These are phyloP conservation scores for Otatea glauca DNA, from an alignment of 176 grass and related monocot species.

Conservation along the genomic window DNA sequence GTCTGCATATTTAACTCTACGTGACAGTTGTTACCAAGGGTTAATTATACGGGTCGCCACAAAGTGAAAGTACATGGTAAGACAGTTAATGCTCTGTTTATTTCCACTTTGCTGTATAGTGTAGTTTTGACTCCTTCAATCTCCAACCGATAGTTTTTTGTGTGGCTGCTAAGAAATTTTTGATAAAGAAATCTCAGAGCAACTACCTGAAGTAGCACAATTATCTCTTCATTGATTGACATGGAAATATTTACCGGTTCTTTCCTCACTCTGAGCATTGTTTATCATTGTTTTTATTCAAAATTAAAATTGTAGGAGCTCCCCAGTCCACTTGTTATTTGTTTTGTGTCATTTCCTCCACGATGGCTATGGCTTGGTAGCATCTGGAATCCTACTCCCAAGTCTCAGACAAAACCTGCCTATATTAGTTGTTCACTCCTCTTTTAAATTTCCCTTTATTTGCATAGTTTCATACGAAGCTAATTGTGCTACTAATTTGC, in stretches of 20 bases:
- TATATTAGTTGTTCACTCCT: constrained; percentile 21
- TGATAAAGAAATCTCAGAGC: constrained; percentile 1
- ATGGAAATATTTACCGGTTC: not conserved
- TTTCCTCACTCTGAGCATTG: not conserved
- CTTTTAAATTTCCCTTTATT: not conserved
- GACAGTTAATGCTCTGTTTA: constrained; percentile 36
- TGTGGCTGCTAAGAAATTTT: not conserved
- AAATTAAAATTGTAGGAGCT: not conserved
- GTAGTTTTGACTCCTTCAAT: not conserved
- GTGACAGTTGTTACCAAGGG: no score
- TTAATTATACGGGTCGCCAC: no score
- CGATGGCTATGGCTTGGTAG: not conserved
- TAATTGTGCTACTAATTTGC: not conserved
- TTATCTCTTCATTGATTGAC: not conserved
- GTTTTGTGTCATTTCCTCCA: not conserved
- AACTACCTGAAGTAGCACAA: not conserved
- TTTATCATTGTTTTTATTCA: not conserved
- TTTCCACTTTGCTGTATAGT: not conserved
- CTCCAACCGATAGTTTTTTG: not conserved
- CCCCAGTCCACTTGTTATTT: not conserved
- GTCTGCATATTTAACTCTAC: no score
- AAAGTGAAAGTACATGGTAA: not conserved
- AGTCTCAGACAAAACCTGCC: not conserved
- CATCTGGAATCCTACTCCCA: not conserved
- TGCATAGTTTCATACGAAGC: not conserved